Evolutionary conservation across 2,329 filamentous ascomycete genomes (phyloP), one percentile per base, ranked within the genome.

Genomic region (Onygenales sp.): DNA sequence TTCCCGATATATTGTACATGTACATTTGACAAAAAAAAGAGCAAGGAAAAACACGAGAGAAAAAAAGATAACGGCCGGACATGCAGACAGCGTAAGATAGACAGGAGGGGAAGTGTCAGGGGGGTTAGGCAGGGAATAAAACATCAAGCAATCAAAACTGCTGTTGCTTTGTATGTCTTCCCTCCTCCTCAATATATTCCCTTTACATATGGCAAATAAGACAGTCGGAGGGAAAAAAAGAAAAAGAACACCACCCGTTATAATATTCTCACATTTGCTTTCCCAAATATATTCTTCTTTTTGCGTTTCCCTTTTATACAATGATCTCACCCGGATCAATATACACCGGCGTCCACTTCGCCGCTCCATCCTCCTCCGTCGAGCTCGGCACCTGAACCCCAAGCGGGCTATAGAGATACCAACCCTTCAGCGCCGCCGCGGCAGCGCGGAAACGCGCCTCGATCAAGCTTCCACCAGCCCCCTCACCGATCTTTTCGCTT

Each of bases 401-500:
- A 61, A 80, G 66, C 1, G 93, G 92, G 68, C 85, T 91, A 75
- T 98, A 98, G 51, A 98, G 77, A 71, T 98, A 98, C 93, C 93
- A 98, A 5, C 85, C 79, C 78, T 95, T 95, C 65, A 98, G 77
- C 14, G 90, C 85, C 58, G 86, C 85, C 64, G 94, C 91, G 39
- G 88, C 83, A 17, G 93, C 93, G 68, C 88, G 81, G 58, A 81
- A 78, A 58, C 89, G 82, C 35, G 87, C 92, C 63, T 89, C 81
- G 60, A 89, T 78, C 54, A 97, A 75, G 69, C 81, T 91, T 48
- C 85, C 75, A 27, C 87, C 93, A 17, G 84, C 79, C n/a, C 85
- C 93, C 74, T 98, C 92, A 53, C 92, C 93, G 43, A 98, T 78
- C 78, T 93, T 92, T 68, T 98, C 91, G 56, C 79, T 77, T 50